A percentile compares a stretch with the other conserved stretches of the same genome.
phyloP scores from a whole-genome alignment of 108 stramenopile species.

The Stephanodiscus minutulus region DNA sequence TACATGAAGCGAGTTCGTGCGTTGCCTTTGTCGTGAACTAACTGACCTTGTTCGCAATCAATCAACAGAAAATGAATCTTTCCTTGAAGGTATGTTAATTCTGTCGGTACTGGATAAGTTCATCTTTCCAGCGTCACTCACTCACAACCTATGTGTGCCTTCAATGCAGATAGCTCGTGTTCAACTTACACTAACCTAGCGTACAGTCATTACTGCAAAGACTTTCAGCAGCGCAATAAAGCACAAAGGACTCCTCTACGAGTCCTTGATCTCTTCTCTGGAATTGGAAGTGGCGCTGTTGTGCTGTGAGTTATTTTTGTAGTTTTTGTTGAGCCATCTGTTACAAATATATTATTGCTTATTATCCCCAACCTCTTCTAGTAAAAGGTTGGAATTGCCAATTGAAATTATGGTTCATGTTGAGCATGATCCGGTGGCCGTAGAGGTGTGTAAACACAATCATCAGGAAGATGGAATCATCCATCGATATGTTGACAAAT shows the following conservation, averaged over 20 bases:
- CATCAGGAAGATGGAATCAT: constrained; percentile 27
- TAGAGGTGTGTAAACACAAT: constrained; percentile 25
- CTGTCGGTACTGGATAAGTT: too few species aligned
- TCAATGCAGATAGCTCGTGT: constrained; percentile 4
- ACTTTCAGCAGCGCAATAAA: constrained; percentile 13
- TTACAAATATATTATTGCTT: neutral
- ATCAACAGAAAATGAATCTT: constrained; percentile 8
- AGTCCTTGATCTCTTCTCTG: constrained; percentile 38
- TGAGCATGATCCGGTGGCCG: constrained; percentile 41
- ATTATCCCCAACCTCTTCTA: neutral
- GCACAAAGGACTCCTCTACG: constrained; percentile 3
- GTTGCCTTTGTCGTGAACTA: neutral
- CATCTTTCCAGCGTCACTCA: too few species aligned
- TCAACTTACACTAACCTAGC: constrained; percentile 2
- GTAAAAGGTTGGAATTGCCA: constrained; percentile 32
- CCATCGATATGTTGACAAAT: constrained; percentile 27
- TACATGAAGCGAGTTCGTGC: neutral
- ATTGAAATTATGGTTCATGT: constrained; percentile 28
- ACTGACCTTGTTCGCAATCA: neutral
- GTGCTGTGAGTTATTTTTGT: constrained; percentile 17
- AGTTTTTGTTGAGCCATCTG: neutral
- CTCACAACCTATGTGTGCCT: too few species aligned
- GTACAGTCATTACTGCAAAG: constrained; percentile 10
- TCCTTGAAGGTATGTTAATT: neutral
- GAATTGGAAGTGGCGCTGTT: constrained; percentile 39